A percentile compares a stretch with the other conserved stretches of the same genome.
Evolutionary conservation across 352 stramenopile genomes (phyloP).

Genomic region (Lagenidium sp.): DNA sequence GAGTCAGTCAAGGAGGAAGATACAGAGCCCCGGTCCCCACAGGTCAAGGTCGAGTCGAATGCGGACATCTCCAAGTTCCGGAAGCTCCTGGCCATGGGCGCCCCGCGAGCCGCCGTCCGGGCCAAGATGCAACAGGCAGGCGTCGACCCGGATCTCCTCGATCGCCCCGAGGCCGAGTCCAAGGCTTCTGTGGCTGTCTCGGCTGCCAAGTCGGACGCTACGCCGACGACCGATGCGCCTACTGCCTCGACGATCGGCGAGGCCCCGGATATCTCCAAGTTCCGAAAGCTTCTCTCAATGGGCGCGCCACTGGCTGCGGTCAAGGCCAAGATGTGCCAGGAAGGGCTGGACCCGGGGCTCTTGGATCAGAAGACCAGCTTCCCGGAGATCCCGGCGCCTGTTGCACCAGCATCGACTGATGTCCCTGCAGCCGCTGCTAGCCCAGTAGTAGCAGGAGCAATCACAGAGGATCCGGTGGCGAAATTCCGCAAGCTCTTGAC

Average conservation of each 20-base stretch:
- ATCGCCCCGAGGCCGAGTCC: not conserved
- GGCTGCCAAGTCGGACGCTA: slow-evolving; percentile 2
- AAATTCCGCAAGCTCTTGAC: slow-evolving; percentile 60
- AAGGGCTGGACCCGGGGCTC: slow-evolving; percentile 40
- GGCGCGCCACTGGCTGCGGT: slow-evolving; percentile 66
- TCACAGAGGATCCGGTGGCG: slow-evolving; percentile 6
- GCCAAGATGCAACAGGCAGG: slow-evolving; percentile 20
- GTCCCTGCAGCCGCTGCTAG: slow-evolving; percentile 6
- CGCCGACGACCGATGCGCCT: slow-evolving; percentile 3
- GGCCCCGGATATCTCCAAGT: slow-evolving; percentile 53
- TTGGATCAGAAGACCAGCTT: slow-evolving; percentile 21
- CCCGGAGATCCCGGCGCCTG: not conserved
- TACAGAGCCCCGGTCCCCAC: slow-evolving; percentile 1
- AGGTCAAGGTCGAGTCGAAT: not conserved
- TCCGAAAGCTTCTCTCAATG: slow-evolving; percentile 91
- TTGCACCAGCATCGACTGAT: not conserved
- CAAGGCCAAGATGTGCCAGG: slow-evolving; percentile 61
- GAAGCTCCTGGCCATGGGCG: slow-evolving; percentile 16
- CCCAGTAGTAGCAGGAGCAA: slow-evolving; percentile 17
- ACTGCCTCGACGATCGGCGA: slow-evolving; percentile 87
- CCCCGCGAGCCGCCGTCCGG: slow-evolving; percentile 8
- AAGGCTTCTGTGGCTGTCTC: not conserved
- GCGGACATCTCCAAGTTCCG: slow-evolving; percentile 15
- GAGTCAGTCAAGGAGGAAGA: slow-evolving; percentile 16
- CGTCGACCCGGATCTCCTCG: slow-evolving; percentile 12